These are phyloP conservation scores for Aspergillus funiculosus DNA, from an alignment of 495 filamentous ascomycete species.

Conservation along the genomic window DNA sequence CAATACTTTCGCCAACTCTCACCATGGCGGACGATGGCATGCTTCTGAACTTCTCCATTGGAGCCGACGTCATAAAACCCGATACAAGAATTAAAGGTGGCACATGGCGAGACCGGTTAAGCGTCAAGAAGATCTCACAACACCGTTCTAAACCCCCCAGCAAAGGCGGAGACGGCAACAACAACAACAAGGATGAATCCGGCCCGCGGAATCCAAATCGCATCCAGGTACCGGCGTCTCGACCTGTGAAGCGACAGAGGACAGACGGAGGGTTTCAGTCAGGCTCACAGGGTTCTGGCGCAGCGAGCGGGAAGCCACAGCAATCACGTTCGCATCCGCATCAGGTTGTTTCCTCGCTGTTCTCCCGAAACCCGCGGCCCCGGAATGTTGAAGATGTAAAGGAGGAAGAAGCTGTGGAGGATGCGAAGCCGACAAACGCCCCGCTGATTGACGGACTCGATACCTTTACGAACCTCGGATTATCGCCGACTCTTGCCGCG, in stretches of 20 bases:
- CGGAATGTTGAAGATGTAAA: slow-evolving; percentile 46
- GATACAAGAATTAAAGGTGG: slow-evolving; percentile 77
- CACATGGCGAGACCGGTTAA: slow-evolving; percentile 80
- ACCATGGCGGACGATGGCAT: slow-evolving; percentile 91
- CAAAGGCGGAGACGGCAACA: not conserved
- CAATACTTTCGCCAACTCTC: not conserved
- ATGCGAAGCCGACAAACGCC: slow-evolving; percentile 84
- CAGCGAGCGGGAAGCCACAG: no score
- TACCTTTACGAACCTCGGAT: slow-evolving; percentile 75
- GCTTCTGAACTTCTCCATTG: slow-evolving; percentile 83
- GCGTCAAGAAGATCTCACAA: slow-evolving; percentile 66
- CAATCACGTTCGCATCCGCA: slow-evolving; percentile 34
- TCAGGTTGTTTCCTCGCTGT: slow-evolving; percentile 81
- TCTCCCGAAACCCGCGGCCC: slow-evolving; percentile 75
- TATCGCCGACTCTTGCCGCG: slow-evolving; percentile 69
- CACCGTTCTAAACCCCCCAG: slow-evolving; percentile 17
- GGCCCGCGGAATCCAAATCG: slow-evolving; percentile 36
- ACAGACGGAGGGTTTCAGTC: slow-evolving; percentile 24
- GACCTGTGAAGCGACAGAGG: slow-evolving; percentile 39
- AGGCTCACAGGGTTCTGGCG: slow-evolving; percentile 3
- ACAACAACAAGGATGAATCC: slow-evolving; percentile 1
- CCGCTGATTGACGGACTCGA: slow-evolving; percentile 76
- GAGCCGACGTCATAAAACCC: slow-evolving; percentile 52
- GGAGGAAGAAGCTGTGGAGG: slow-evolving; percentile 44
- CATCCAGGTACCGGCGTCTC: slow-evolving; percentile 26